Evolutionary conservation across 208 protist genomes (phyloP), one percentile per base, ranked within the genome.

Genomic region (Trypanosoma boissoni): DNA sequence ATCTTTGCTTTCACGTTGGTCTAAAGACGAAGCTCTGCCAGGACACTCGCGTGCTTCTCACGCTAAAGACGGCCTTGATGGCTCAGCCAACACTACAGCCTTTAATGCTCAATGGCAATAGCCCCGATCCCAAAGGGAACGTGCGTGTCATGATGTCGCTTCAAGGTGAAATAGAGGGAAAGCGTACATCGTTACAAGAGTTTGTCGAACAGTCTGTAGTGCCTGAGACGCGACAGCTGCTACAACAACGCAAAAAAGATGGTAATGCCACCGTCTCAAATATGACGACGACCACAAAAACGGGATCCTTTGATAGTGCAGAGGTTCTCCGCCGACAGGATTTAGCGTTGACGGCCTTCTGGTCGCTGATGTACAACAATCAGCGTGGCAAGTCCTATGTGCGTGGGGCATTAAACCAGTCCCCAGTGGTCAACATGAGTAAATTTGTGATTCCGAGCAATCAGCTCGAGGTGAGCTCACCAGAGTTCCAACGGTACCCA

Each of bases 11-110:
- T 64, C 56, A 72, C 31, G 48, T 63, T 0, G 29, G 55, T 3
- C 46, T 91, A 8, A 94, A 94, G 67, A 61, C 73, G 37, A 37
- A 74, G 18, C 36, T 94, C 14, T 91, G 84, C 45, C 83, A 91
- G 52, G 84, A 94, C 50, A 62, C 50, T 29, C 84, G 88, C 6
- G 60, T 94, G 58, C 53, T 94, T 28, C 28, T 83, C 2, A 77
- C 79, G 27, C 62, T 94, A n/a, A 88, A 91, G 54, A 70, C 77
- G 3, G 77, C 77, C 1, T 42, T 76, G n/a, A 68, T 85, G 62
- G 51, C 62, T n/a, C 52, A 76, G 27, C 23, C 57, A 7, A 59
- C 63, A 2, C 68, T 82, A 20, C 60, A 63, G 48, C 29, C 45
- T 12, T 39, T 68, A 10, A 9, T 60, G 7, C 36, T 65, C 41